phyloP scores from a whole-genome alignment of 2,329 filamentous ascomycete species.

The Bipolaris gigantea region DNA sequence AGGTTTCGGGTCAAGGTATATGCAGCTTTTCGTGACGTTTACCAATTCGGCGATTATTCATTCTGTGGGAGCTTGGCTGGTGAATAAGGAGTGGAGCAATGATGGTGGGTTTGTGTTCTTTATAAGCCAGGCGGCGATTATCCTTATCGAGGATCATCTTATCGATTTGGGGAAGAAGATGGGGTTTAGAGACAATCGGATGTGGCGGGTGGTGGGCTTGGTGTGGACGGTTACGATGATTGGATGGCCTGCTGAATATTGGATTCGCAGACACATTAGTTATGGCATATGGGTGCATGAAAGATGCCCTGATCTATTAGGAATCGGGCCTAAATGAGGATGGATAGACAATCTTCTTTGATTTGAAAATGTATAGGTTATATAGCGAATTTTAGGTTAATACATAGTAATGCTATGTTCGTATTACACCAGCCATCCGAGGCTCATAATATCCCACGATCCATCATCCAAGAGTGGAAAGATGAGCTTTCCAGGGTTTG shows the following conservation, averaged over 20 bases:
- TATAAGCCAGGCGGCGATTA: conserved; percentile 28
- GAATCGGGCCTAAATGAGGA: conserved; percentile 19
- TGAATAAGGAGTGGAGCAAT: conserved; percentile 8
- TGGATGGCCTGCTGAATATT: conserved; percentile 17
- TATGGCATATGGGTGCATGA: conserved; percentile 29
- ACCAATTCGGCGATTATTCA: conserved; percentile 24
- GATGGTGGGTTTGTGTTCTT: conserved; percentile 27
- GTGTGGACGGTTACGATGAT: conserved; percentile 26
- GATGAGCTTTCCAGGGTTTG: too few relatives aligned
- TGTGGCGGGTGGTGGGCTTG: conserved; percentile 28
- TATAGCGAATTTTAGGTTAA: not conserved
- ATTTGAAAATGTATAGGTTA: not conserved
- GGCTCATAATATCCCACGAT: not conserved
- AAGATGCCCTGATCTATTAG: conserved; percentile 21
- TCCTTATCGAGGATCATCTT: conserved; percentile 36
- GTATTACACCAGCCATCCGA: not conserved
- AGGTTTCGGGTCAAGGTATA: conserved; percentile 33
- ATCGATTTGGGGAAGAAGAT: conserved; percentile 26
- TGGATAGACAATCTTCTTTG: not conserved
- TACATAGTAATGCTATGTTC: not conserved
- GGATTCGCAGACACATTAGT: conserved; percentile 3
- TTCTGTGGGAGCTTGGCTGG: conserved; percentile 20
- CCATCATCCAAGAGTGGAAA: too few relatives aligned
- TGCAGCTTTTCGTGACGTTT: conserved; percentile 35
- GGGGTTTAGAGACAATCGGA: conserved; percentile 16